Conservation (phyloP, 306 rosid species). For the Dryas octopetala region DNA sequence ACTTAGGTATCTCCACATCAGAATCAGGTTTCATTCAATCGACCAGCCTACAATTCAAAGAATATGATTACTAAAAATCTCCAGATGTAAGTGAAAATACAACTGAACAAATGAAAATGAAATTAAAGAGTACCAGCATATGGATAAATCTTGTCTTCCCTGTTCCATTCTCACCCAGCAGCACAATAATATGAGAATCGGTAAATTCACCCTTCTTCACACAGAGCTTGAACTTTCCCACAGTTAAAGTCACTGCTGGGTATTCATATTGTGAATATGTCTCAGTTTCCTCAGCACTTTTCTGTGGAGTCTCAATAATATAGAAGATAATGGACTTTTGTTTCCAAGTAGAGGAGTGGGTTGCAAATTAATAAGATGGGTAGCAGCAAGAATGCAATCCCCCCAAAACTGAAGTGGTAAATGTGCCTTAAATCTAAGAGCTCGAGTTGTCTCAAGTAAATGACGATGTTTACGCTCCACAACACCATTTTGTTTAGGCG, state of each 20-base stretch:
- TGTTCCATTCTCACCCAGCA: constrained; percentile 97
- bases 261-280: constrained; percentile 85
- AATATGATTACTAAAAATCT: constrained; percentile 3
- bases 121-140: constrained; percentile 72
- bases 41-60: constrained; percentile 71
- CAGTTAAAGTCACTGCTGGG: constrained; percentile 86
- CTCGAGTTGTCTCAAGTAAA: no score
- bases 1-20: constrained; percentile 82
- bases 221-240: constrained; percentile 76
- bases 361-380: no score
- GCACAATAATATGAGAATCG: constrained; percentile 91
- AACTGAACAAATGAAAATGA: neutral
- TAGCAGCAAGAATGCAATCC: no score
- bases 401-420: no score
- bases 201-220: constrained; percentile 89
- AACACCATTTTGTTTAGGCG: no score
- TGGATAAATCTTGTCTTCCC: constrained; percentile 98
- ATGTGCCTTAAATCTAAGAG: no score
- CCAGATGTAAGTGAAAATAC: neutral
- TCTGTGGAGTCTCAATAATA: constrained; percentile 98
- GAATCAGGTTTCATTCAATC: constrained; percentile 73
- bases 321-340: constrained; percentile 19
- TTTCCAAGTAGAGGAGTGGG: no score
- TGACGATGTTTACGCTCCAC: no score
- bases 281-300: constrained; percentile 83